Evolutionary conservation across 768 basidiomycete genomes (phyloP).

Genomic region (Suillus lakei): DNA sequence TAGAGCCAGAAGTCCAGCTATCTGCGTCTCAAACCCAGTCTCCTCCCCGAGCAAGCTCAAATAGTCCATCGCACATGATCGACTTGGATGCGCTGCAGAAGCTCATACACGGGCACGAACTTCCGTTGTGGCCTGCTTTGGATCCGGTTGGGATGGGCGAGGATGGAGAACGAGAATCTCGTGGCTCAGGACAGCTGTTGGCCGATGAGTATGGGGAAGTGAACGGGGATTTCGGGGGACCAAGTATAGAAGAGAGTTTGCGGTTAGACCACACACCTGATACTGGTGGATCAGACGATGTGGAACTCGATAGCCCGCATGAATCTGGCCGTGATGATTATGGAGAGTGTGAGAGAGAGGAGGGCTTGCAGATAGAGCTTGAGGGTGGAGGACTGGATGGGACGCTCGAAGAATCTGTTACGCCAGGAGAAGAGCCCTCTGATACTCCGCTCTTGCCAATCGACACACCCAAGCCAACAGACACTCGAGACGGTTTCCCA

Average conservation of each 20-base stretch:
- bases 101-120: background rate
- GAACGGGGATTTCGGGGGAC: background rate
- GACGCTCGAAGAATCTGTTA: background rate
- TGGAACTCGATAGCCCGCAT: background rate
- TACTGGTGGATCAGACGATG: background rate
- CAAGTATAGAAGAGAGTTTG: background rate
- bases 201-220: background rate
- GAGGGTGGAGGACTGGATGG: background rate
- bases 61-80: background rate
- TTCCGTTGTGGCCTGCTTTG: background rate
- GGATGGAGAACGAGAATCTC: background rate
- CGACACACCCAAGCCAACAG: background rate
- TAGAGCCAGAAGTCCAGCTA: background rate
- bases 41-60: background rate
- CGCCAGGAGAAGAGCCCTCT: background rate
- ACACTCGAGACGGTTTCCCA: background rate
- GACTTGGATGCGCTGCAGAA: background rate
- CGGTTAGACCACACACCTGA: background rate
- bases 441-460: no score
- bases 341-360: background rate
- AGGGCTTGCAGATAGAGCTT: background rate
- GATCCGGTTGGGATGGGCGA: background rate
- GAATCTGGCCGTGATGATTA: background rate
- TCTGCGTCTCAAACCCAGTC: background rate
- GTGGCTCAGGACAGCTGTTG: background rate